Evolutionary conservation across 805 yeast species (phyloP).

Genomic region (Pichia manshurica): DNA sequence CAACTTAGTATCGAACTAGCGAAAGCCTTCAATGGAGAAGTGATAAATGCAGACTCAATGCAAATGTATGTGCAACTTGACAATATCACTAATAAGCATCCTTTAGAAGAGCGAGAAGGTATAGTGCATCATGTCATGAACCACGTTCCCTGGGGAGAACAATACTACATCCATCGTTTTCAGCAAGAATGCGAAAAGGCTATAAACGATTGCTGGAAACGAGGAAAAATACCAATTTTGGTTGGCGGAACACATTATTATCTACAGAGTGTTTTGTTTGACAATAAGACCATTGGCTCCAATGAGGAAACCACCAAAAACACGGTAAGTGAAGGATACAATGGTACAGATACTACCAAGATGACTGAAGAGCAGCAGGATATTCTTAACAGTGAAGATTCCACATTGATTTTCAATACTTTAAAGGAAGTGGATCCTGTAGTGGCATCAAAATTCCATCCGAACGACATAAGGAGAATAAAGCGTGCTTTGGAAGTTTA

Average conservation of each 20-base stretch:
- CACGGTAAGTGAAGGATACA: slow-evolving; percentile 12
- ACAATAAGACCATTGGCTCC: slow-evolving; percentile 50
- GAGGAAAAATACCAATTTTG: slow-evolving; percentile 76
- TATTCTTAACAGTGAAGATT: slow-evolving; percentile 54
- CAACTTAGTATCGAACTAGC: slow-evolving; percentile 81
- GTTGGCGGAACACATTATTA: slow-evolving; percentile 98
- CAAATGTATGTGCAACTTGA: slow-evolving; percentile 77
- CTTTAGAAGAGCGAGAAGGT: slow-evolving; percentile 66
- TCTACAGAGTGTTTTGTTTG: slow-evolving; percentile 68
- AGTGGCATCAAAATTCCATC: slow-evolving; percentile 80
- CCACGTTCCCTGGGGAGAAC: slow-evolving; percentile 74
- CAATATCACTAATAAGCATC: slow-evolving; percentile 88
- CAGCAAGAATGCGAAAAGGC: slow-evolving; percentile 59
- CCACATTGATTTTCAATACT: slow-evolving; percentile 41
- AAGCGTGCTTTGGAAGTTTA: slow-evolving; percentile 77
- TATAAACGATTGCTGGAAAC: slow-evolving; percentile 56
- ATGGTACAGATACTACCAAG: slow-evolving; percentile 14
- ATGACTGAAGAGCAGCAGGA: slow-evolving; percentile 30
- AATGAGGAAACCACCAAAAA: slow-evolving; percentile 15
- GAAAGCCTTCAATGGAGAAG: slow-evolving; percentile 69
- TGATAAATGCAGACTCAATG: slow-evolving; percentile 96
- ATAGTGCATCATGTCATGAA: slow-evolving; percentile 84
- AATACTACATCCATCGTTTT: slow-evolving; percentile 76
- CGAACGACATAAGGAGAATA: slow-evolving; percentile 77
- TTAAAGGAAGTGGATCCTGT: slow-evolving; percentile 58